Evolutionary conservation across 352 stramenopile genomes (phyloP), one percentile per base, ranked within the genome.

Genomic region (Pythium periplocum): DNA sequence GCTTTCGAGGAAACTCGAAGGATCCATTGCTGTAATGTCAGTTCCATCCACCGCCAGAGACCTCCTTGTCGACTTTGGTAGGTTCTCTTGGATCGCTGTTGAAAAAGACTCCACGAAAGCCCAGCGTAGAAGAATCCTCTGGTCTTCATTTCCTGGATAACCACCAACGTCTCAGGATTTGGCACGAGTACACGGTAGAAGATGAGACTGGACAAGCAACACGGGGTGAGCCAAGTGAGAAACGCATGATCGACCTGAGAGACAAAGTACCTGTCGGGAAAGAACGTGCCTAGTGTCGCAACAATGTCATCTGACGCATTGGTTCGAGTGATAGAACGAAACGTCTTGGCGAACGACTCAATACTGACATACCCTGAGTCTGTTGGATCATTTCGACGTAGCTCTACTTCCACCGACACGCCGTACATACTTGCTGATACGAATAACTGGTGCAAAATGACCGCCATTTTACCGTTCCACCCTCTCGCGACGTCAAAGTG

Each of bases 391-490:
- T 68, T 48, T 17, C 48, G 45, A 42, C 35, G 9, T 17, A 81
- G 51, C 37, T 71, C 63, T 0, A 61, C 45, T 17, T 67, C 53
- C n/a, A 83, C 31, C 7, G 40, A 57, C 17, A 75, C 7, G 5
- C 48, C 40, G 40, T 62, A 31, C 31, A 66, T 33, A 66, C 70
- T 39, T 44, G 45, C 7, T 42, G 50, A 48, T 64, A 62, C 56
- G 26, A 53, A 55, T 4, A 84, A 36, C 7, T 73, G 69, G 51
- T 86, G 71, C 3, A 86, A 47, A 7, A 86, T 50, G 0, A 45
- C 64, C 2, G 73, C 76, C 9, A 80, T 62, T 3, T 50, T 41
- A 4, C 76, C 73, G 48, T 71, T 59, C 73, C 76, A 83, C 6
- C 69, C 68, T 2, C 47, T 45, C 6, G 62, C 66, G 0, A 51